Percentiles rank a stretch among this genome's conserved stretches.
These are phyloP conservation scores for Mayamaea pseudoterrestris DNA, from an alignment of 108 stramenopile species.

Conservation along the genomic window DNA sequence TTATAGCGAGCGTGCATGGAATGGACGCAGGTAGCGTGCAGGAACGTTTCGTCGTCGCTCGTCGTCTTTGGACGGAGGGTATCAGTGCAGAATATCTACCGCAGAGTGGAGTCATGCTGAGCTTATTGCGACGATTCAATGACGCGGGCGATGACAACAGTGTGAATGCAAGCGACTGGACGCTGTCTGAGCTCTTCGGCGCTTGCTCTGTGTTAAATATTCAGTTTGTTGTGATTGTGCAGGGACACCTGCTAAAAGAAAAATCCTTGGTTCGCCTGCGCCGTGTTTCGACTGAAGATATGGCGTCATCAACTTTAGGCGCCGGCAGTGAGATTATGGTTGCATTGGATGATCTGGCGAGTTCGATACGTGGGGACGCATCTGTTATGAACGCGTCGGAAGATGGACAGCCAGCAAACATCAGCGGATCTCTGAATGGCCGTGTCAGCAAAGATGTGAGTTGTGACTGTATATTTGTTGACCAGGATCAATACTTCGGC, in stretches of 20 bases:
- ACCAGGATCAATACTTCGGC: conserved; percentile 54
- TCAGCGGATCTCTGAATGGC: too few relatives aligned
- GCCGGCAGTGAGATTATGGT: conserved; percentile 42
- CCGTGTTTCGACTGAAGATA: conserved; percentile 18
- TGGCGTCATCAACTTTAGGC: conserved; percentile 6
- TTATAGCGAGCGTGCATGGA: conserved; percentile 51
- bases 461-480: conserved; percentile 59
- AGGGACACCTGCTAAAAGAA: conserved; percentile 53
- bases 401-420: conserved; percentile 4
- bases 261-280: conserved; percentile 60
- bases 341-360: conserved; percentile 28
- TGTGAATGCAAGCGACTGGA: conserved; percentile 28
- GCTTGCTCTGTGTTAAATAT: conserved; percentile 60
- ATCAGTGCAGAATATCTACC: conserved; percentile 67
- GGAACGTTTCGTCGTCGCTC: conserved; percentile 47
- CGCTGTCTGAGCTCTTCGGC: conserved; percentile 51
- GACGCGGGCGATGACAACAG: conserved; percentile 13
- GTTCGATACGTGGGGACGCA: conserved; percentile 32
- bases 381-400: conserved; percentile 2
- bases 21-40: conserved; percentile 29
- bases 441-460: conserved; percentile 3
- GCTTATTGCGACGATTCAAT: conserved; percentile 26
- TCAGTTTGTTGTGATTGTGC: conserved; percentile 67
- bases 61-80: conserved; percentile 48
- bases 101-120: conserved; percentile 57